A percentile compares a stretch with the other conserved stretches of the same genome.
Conservation (phyloP, 176 grass and related monocot species). For the Lolium multiflorum region DNA sequence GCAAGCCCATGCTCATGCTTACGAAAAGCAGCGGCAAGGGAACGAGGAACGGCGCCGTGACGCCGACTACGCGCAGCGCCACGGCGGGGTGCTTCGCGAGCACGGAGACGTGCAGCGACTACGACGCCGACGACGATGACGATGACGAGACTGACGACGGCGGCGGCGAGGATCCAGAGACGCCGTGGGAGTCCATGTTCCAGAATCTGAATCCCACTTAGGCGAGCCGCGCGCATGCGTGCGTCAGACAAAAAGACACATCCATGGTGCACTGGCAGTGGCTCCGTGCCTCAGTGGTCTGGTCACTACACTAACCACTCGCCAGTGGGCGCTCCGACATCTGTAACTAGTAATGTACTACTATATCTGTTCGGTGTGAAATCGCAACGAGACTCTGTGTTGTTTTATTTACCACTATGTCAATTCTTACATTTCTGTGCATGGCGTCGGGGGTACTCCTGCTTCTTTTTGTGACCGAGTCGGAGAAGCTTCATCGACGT, state of each 20-base stretch:
- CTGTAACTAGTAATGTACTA: neutral
- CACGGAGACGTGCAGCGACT: slow-evolving; percentile 1
- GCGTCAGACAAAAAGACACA: slow-evolving; percentile 2
- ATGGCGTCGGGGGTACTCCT: neutral
- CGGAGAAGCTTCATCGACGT: neutral
- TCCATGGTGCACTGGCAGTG: neutral
- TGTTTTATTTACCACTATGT: neutral
- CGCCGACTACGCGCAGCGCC: neutral
- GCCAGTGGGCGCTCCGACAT: neutral
- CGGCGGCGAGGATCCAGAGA: slow-evolving; percentile 41
- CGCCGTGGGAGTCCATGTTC: slow-evolving; percentile 92
- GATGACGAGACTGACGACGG: neutral
- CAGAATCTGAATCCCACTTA: slow-evolving; percentile 82
- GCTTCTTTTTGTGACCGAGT: neutral
- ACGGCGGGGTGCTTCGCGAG: slow-evolving; percentile 17
- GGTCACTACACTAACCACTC: neutral
- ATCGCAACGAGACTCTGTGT: neutral
- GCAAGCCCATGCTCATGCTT: slow-evolving; percentile 42
- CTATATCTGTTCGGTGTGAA: neutral
- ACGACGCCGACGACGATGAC: neutral
- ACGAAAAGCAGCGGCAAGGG: slow-evolving; percentile 11
- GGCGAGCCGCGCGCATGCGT: slow-evolving; percentile 1
- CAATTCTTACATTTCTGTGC: neutral
- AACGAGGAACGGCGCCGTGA: neutral
- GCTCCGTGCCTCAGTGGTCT: neutral